Percentiles rank a stretch among this genome's conserved stretches.
Evolutionary conservation across 805 yeast species (phyloP).

Genomic region (Kluyveromyces aestuarii): DNA sequence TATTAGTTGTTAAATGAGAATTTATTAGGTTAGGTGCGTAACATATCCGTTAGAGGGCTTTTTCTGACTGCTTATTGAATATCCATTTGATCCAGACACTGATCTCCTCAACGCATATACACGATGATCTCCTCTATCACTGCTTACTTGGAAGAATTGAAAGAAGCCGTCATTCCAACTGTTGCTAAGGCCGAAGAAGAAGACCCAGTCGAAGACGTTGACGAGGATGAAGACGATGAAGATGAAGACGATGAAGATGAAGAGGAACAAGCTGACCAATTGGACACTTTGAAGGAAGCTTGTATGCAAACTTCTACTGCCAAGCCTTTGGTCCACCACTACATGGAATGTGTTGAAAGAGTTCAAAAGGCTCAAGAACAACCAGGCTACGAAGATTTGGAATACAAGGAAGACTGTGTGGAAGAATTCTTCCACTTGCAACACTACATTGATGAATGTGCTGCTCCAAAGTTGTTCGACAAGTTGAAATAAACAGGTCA

Average conservation of each 20-base stretch:
- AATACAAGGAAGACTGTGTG: constrained; percentile 92
- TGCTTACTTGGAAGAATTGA: constrained; percentile 49
- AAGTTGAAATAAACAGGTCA: constrained; percentile 57
- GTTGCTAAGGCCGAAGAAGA: constrained; percentile 68
- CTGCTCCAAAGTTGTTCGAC: constrained; percentile 81
- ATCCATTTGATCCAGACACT: neutral
- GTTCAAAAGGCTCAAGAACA: constrained; percentile 83
- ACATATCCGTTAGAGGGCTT: neutral
- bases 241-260: constrained; percentile 64
- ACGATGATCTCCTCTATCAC: constrained; percentile 30
- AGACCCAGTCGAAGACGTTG: constrained; percentile 28
- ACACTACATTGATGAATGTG: constrained; percentile 87
- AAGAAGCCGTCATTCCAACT: constrained; percentile 72
- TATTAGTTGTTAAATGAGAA: neutral
- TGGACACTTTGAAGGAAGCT: constrained; percentile 56
- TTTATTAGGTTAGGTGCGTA: neutral
- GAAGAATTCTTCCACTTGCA: constrained; percentile 97
- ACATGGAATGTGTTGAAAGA: constrained; percentile 90
- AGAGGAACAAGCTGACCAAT: constrained; percentile 58
- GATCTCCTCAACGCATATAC: neutral
- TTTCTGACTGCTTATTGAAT: neutral
- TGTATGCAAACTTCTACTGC: constrained; percentile 63
- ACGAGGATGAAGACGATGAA: constrained; percentile 40
- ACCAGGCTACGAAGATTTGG: constrained; percentile 68
- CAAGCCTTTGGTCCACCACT: constrained; percentile 74